These are phyloP conservation scores for Neurospora intermedia DNA, from an alignment of 495 filamentous ascomycete species.

Conservation along the genomic window DNA sequence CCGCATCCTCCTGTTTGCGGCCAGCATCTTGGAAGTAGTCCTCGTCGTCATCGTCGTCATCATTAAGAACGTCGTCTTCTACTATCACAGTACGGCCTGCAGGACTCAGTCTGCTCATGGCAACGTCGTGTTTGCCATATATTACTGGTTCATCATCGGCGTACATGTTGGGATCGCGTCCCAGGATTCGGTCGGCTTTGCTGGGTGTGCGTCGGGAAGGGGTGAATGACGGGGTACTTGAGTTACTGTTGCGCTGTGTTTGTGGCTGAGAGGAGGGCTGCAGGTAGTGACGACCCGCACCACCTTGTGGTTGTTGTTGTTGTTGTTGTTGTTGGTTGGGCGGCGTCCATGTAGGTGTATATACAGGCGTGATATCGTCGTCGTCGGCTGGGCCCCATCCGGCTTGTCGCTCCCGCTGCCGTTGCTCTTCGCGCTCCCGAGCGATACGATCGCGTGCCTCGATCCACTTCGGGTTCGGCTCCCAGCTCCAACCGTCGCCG, in stretches of 20 bases:
- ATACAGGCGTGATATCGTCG: slow-evolving; percentile 12
- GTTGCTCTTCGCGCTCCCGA: slow-evolving; percentile 47
- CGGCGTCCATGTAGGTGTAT: slow-evolving; percentile 4
- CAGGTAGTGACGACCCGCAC: slow-evolving; percentile 25
- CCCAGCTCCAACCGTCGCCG: slow-evolving; percentile 95
- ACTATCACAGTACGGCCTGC: slow-evolving; percentile 24
- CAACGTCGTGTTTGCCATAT: slow-evolving; percentile 19
- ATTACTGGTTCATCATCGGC: slow-evolving; percentile 21
- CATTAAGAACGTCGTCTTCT: slow-evolving; percentile 16
- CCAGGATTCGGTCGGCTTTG: slow-evolving; percentile 41
- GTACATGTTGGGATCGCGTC: slow-evolving; percentile 39
- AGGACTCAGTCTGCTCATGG: slow-evolving; percentile 31
- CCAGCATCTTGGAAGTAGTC: not conserved
- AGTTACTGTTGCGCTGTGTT: not conserved
- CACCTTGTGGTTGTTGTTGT: not conserved
- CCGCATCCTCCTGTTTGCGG: slow-evolving; percentile 19
- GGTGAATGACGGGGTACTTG: not conserved
- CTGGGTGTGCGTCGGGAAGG: slow-evolving; percentile 22
- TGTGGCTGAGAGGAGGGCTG: not conserved
- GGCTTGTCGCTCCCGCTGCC: slow-evolving; percentile 43
- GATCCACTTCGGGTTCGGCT: slow-evolving; percentile 62
- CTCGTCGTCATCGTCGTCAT: slow-evolving; percentile 12
- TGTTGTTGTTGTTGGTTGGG: not conserved
- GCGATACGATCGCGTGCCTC: slow-evolving; percentile 53
- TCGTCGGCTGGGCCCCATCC: slow-evolving; percentile 38